Conservation (phyloP, 108 stramenopile species). For the Skeletonema grethae region DNA sequence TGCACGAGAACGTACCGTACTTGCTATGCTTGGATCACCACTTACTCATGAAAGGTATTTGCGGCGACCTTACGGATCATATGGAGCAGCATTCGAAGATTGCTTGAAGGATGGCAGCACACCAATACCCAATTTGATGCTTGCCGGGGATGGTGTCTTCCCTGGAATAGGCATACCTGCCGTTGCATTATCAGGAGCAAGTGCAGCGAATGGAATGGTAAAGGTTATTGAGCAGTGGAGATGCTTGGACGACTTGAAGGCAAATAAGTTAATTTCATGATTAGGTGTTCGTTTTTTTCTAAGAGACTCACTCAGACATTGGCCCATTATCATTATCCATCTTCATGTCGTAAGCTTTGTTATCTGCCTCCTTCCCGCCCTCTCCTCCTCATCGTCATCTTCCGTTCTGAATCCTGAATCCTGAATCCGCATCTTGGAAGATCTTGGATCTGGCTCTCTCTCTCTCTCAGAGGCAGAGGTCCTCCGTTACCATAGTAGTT, state of each 20-base stretch:
- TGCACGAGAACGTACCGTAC: conserved; percentile 71
- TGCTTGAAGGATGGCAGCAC: conserved; percentile 82
- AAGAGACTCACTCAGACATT: no score
- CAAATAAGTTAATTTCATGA: not conserved
- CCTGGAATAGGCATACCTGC: conserved; percentile 86
- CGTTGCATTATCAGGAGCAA: conserved; percentile 89
- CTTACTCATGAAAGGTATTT: conserved; percentile 91
- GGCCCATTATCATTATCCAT: no score
- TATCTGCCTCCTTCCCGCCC: no score
- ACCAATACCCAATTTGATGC: conserved; percentile 64
- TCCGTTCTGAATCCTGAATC: no score
- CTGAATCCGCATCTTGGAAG: no score
- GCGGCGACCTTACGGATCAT: conserved; percentile 78
- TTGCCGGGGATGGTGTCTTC: conserved; percentile 81
- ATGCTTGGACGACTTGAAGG: conserved; percentile 60
- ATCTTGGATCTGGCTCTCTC: no score
- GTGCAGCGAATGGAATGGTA: conserved; percentile 84
- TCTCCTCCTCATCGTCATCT: no score
- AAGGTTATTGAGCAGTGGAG: conserved; percentile 61
- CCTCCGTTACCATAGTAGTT: no score
- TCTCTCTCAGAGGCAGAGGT: no score
- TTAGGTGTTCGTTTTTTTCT: not conserved
- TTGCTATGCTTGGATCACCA: conserved; percentile 84
- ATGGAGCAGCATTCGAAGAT: conserved; percentile 88
- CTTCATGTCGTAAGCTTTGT: no score